These are phyloP conservation scores for Persicaria maculosa DNA, from an alignment of 148 eudicot genomes.

Conservation along the genomic window DNA sequence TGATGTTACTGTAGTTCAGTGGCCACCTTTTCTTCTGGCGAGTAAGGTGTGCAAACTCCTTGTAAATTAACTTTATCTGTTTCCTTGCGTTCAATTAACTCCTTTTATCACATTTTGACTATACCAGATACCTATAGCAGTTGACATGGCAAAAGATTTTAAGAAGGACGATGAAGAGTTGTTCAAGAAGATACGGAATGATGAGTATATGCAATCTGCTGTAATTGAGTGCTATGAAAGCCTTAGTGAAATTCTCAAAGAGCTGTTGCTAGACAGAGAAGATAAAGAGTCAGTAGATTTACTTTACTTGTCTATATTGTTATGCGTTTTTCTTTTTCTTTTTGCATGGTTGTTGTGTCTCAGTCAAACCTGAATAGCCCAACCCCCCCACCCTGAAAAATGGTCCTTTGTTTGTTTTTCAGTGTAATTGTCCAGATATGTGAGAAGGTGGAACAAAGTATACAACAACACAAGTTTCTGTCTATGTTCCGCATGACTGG, in stretches of 20 bases:
- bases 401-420: slow-evolving; percentile 17
- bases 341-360: slow-evolving; percentile 5
- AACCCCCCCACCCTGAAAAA: not conserved
- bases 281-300: slow-evolving; percentile 52
- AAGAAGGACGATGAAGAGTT: slow-evolving; percentile 74
- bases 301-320: not conserved
- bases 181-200: slow-evolving; percentile 69
- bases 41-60: slow-evolving; percentile 61
- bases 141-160: slow-evolving; percentile 98
- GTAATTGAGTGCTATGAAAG: slow-evolving; percentile 91
- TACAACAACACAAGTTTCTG: slow-evolving; percentile 45
- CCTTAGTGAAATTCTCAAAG: slow-evolving; percentile 47
- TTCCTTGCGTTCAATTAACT: slow-evolving; percentile 8
- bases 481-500: slow-evolving; percentile 64
- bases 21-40: slow-evolving; percentile 99
- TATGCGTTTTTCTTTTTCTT: not conserved
- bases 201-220: slow-evolving; percentile 79
- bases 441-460: slow-evolving; percentile 48
- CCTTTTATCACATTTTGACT: slow-evolving; percentile 9
- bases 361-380: not conserved
- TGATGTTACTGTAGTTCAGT: slow-evolving; percentile 78
- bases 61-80: slow-evolving; percentile 2
- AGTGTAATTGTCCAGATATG: slow-evolving; percentile 58
- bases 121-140: slow-evolving; percentile 85
- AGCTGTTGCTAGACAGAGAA: slow-evolving; percentile 43